phyloP scores from a whole-genome alignment of 495 filamentous ascomycete species.

The Lasiosphaeria miniovina region DNA sequence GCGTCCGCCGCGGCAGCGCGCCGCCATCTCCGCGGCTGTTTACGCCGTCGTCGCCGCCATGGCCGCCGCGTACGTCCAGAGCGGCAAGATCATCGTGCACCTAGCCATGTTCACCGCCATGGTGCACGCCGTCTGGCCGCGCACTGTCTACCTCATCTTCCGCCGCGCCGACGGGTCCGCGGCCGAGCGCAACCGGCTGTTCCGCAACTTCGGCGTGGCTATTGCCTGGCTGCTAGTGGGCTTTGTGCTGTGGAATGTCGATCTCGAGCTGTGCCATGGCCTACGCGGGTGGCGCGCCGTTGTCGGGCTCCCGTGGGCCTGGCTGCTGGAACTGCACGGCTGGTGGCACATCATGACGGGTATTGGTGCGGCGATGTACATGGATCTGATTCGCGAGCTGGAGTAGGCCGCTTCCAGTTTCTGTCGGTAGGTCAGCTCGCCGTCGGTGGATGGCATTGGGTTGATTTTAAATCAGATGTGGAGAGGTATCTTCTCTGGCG shows the following conservation, averaged over 20 bases:
- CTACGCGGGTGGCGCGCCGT: conserved; percentile 32
- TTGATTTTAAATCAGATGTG: too few species aligned
- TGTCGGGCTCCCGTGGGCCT: conserved; percentile 51
- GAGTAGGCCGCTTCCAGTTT: too few species aligned
- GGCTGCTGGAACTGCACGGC: conserved; percentile 55
- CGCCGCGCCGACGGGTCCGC: not conserved
- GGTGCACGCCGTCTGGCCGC: conserved; percentile 14
- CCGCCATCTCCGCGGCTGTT: conserved; percentile 26
- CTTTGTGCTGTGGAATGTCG: conserved; percentile 50
- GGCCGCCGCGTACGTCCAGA: conserved; percentile 39
- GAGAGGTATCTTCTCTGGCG: too few species aligned
- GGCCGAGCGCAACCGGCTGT: conserved; percentile 6
- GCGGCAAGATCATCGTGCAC: conserved; percentile 29
- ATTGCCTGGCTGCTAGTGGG: conserved; percentile 29
- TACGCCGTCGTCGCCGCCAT: conserved; percentile 23
- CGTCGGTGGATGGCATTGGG: too few species aligned
- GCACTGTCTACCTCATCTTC: conserved; percentile 24
- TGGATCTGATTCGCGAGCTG: conserved; percentile 10
- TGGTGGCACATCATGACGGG: conserved; percentile 60
- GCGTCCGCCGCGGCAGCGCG: conserved; percentile 22
- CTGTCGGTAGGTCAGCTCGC: too few species aligned
- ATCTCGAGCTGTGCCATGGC: conserved; percentile 39
- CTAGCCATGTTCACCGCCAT: conserved; percentile 18
- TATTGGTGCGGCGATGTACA: conserved; percentile 37
- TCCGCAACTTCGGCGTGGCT: conserved; percentile 11